Conservation (phyloP, 2,329 filamentous ascomycete genomes). For the Blumeria graminis region DNA sequence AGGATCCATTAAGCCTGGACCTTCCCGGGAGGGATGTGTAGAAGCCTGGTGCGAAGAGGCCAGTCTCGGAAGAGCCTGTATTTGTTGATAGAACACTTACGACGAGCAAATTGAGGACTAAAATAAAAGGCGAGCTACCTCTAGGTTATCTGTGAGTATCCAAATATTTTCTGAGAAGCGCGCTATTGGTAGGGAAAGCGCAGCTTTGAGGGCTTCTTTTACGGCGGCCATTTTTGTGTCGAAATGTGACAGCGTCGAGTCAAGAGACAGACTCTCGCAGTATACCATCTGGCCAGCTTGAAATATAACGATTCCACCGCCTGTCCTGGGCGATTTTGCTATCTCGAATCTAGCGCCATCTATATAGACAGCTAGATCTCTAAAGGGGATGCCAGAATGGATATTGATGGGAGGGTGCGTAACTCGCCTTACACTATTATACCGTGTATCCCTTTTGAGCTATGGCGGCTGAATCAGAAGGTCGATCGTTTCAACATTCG, state of each 20-base stretch:
- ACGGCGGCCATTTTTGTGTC: neutral
- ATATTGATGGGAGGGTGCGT: neutral
- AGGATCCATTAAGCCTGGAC: neutral
- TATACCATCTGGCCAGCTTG: neutral
- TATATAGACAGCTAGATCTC: neutral
- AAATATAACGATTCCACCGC: neutral
- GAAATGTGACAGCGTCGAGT: neutral
- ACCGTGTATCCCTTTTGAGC: neutral
- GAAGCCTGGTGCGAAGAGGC: neutral
- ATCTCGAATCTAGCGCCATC: neutral
- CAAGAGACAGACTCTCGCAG: neutral
- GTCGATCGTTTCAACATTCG: neutral
- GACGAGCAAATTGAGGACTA: neutral
- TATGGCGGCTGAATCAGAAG: neutral
- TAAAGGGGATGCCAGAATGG: neutral
- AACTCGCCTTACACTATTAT: neutral
- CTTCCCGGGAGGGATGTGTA: neutral
- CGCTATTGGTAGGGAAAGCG: neutral
- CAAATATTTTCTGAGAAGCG: neutral
- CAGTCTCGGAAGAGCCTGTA: neutral
- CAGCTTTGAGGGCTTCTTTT: neutral
- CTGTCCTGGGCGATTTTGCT: neutral
- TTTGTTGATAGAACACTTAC: neutral
- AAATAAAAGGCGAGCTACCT: neutral
- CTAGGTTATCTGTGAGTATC: neutral